Evolutionary conservation across 495 filamentous ascomycete genomes (phyloP).

Genomic region (Lophium mytilinum): DNA sequence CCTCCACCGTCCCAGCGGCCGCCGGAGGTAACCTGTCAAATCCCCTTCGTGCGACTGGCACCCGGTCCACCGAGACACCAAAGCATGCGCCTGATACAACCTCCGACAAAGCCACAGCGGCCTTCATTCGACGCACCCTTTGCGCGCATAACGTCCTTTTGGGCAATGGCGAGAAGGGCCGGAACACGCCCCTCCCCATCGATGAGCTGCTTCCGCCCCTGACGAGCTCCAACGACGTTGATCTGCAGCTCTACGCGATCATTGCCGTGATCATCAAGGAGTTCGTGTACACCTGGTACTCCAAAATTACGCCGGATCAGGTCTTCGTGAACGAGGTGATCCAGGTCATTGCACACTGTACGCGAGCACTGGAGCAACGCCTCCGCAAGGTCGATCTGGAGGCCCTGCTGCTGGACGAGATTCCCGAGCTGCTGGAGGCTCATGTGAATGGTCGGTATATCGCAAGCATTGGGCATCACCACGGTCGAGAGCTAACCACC

Average conservation of each 20-base stretch:
- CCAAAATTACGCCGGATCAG: slow-evolving; percentile 82
- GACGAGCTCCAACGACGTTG: slow-evolving; percentile 86
- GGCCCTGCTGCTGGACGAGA: slow-evolving; percentile 76
- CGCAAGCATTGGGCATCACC: slow-evolving; percentile 7
- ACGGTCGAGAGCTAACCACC: background rate
- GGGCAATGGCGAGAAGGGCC: slow-evolving; percentile 24
- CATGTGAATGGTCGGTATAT: slow-evolving; percentile 66
- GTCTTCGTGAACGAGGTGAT: slow-evolving; percentile 79
- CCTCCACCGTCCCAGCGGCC: background rate
- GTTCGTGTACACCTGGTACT: slow-evolving; percentile 87
- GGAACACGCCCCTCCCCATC: slow-evolving; percentile 46
- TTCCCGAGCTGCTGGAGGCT: slow-evolving; percentile 70
- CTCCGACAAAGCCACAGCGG: slow-evolving; percentile 49
- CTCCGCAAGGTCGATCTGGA: slow-evolving; percentile 74
- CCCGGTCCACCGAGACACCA: slow-evolving; percentile 9
- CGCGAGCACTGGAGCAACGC: slow-evolving; percentile 75
- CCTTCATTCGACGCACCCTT: slow-evolving; percentile 59
- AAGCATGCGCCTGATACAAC: slow-evolving; percentile 32
- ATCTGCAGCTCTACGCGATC: slow-evolving; percentile 85
- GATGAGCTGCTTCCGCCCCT: slow-evolving; percentile 81
- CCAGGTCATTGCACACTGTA: slow-evolving; percentile 82
- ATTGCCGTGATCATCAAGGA: slow-evolving; percentile 82
- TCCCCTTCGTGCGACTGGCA: slow-evolving; percentile 7
- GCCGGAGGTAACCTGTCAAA: slow-evolving; percentile 1
- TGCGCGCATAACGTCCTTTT: slow-evolving; percentile 44